Evolutionary conservation across 2,329 filamentous ascomycete species (phyloP).

Genomic region (Pseudocercospora eumusae): DNA sequence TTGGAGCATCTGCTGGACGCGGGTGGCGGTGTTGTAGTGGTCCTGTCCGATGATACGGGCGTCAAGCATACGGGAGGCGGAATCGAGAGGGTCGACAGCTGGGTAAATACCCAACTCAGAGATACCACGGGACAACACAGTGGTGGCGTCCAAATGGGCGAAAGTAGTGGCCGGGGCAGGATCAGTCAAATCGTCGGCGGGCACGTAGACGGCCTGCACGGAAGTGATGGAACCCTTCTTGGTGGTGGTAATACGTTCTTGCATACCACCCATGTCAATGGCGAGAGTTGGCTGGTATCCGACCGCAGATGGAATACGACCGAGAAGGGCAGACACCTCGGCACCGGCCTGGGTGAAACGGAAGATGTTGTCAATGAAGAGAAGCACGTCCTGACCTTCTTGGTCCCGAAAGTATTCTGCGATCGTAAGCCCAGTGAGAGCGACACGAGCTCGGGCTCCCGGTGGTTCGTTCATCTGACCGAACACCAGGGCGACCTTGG

Average conservation of each 20-base stretch:
- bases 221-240: constrained; percentile 99
- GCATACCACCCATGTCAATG: constrained; percentile 99
- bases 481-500: constrained; percentile 99
- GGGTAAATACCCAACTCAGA: constrained; percentile 99
- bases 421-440: constrained; percentile 72
- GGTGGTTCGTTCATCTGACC: constrained; percentile 99
- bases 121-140: constrained; percentile 99
- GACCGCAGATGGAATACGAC: constrained; percentile 99
- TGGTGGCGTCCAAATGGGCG: constrained; percentile 99
- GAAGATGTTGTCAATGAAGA: constrained; percentile 99
- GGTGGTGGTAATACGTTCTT: constrained; percentile 99
- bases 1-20: constrained; percentile 98
- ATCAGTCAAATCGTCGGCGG: constrained; percentile 99
- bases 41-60: constrained; percentile 97
- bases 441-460: constrained; percentile 99
- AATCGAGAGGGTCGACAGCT: constrained; percentile 98
- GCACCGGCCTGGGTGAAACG: constrained; percentile 99
- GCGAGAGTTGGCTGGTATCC: constrained; percentile 99
- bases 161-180: constrained; percentile 99
- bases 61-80: constrained; percentile 99
- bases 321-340: constrained; percentile 97
- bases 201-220: constrained; percentile 99
- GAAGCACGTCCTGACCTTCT: constrained; percentile 92
- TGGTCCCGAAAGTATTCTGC: constrained; percentile 71
- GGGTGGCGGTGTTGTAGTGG: constrained; percentile 92